phyloP scores from a whole-genome alignment of 192 early-diverging fungal genomes.

The Piromyces finnis region DNA sequence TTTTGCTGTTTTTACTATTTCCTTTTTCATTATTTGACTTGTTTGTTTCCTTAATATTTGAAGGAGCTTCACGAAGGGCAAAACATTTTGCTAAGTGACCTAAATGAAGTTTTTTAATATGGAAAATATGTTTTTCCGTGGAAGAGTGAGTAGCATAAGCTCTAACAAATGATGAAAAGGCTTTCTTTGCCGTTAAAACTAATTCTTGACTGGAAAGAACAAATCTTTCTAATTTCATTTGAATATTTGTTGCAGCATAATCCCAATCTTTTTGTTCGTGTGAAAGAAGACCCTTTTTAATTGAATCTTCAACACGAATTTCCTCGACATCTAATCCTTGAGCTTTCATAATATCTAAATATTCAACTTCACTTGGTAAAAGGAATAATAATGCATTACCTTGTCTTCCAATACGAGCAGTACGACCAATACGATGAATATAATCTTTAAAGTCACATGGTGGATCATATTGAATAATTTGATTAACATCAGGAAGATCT shows the following conservation, averaged over 20 bases:
- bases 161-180: slow-evolving; percentile 74
- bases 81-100: slow-evolving; percentile 95
- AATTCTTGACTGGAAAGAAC: slow-evolving; percentile 42
- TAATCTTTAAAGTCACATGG: slow-evolving; percentile 88
- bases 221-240: slow-evolving; percentile 53
- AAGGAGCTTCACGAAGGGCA: slow-evolving; percentile 84
- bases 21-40: not conserved
- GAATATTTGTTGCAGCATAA: slow-evolving; percentile 27
- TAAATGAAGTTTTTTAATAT: slow-evolving; percentile 82
- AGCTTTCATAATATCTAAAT: slow-evolving; percentile 36
- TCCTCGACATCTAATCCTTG: slow-evolving; percentile 33
- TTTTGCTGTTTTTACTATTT: not conserved
- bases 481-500: slow-evolving; percentile 81
- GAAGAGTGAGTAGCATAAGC: slow-evolving; percentile 85
- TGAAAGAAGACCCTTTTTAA: slow-evolving; percentile 14
- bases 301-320: slow-evolving; percentile 32
- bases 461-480: slow-evolving; percentile 91
- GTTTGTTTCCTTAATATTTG: slow-evolving; percentile 15
- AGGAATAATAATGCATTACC: slow-evolving; percentile 77
- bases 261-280: slow-evolving; percentile 6
- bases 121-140: slow-evolving; percentile 78
- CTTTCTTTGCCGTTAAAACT: slow-evolving; percentile 50
- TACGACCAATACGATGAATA: slow-evolving; percentile 92
- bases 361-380: slow-evolving; percentile 66
- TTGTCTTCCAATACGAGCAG: slow-evolving; percentile 77